These are phyloP conservation scores for Parascedosporium putredinis DNA, from an alignment of 2,329 filamentous ascomycete species.

Conservation along the genomic window DNA sequence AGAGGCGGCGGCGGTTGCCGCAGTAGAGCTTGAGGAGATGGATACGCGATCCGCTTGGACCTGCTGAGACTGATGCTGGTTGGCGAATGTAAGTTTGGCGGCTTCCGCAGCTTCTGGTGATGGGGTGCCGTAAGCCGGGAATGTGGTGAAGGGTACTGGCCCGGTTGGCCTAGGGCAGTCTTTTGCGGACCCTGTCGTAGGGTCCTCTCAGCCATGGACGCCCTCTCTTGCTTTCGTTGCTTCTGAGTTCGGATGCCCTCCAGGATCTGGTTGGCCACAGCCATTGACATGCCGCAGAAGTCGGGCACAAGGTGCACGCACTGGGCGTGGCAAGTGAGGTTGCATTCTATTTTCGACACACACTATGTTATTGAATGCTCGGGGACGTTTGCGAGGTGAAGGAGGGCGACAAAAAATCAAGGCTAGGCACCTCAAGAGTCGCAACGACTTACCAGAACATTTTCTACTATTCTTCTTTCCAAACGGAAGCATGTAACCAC, in stretches of 20 bases:
- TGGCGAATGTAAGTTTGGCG: constrained; percentile 52
- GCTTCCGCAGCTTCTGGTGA: constrained; percentile 47
- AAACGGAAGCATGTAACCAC: constrained; percentile 88
- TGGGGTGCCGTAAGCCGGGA: constrained; percentile 15
- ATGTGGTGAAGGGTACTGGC: constrained; percentile 24
- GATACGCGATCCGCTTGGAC: constrained; percentile 38
- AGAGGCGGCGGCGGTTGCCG: constrained; percentile 45
- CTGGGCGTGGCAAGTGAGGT: constrained; percentile 78
- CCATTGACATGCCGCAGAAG: constrained; percentile 99
- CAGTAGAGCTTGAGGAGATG: constrained; percentile 37
- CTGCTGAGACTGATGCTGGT: constrained; percentile 40
- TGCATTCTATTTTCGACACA: constrained; percentile 69
- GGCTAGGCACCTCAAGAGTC: no score
- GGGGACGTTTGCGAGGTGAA: background rate
- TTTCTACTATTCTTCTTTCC: constrained; percentile 92
- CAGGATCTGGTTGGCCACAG: constrained; percentile 86
- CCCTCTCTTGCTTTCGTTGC: constrained; percentile 51
- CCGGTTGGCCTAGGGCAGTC: constrained; percentile 28
- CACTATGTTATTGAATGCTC: no score
- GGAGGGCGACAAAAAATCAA: no score
- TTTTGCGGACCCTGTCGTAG: constrained; percentile 39
- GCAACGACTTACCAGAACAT: constrained; percentile 61
- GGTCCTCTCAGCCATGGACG: constrained; percentile 54
- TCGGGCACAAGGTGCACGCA: constrained; percentile 95
- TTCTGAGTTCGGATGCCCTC: constrained; percentile 76